phyloP scores from a whole-genome alignment of 1,284 basidiomycete species.

The Austropuccinia psidii region DNA sequence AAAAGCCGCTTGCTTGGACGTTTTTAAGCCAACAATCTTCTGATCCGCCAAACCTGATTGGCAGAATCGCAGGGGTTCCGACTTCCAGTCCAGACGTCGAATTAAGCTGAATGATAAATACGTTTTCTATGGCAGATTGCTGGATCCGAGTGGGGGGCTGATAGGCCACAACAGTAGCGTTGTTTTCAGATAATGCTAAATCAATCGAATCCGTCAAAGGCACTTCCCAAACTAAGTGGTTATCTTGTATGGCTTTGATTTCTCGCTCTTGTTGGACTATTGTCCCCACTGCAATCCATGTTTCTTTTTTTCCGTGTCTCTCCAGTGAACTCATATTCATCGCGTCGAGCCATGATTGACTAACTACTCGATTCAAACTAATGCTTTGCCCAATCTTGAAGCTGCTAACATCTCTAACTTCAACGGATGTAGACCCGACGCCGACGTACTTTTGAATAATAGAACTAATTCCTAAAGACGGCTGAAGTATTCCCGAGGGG shows the following conservation, averaged over 20 bases:
- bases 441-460: conserved; percentile 19
- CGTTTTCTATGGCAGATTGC: conserved; percentile 16
- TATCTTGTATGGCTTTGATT: conserved; percentile 12
- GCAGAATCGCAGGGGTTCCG: conserved; percentile 25
- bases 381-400: conserved; percentile 35
- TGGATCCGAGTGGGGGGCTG: conserved; percentile 15
- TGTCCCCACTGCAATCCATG: conserved; percentile 13
- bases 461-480: conserved; percentile 4
- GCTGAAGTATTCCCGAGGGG: background rate
- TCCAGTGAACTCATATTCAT: conserved; percentile 20
- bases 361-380: conserved; percentile 11
- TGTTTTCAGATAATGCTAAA: conserved; percentile 1
- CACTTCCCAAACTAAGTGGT: conserved; percentile 13
- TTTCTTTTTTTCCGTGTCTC: conserved; percentile 8
- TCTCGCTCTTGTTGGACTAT: conserved; percentile 32
- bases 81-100: conserved; percentile 14
- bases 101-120: conserved; percentile 9
- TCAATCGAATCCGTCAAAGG: conserved; percentile 30
- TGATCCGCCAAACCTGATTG: conserved; percentile 21
- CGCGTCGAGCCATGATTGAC: conserved; percentile 20
- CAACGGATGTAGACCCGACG: conserved; percentile 1
- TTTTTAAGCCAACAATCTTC: conserved; percentile 34
- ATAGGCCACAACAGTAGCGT: conserved; percentile 10
- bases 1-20: conserved; percentile 11
- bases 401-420: background rate